Base-by-base conservation (phyloP, 331 rosid species). In the Cucumis variabilis region DNA sequence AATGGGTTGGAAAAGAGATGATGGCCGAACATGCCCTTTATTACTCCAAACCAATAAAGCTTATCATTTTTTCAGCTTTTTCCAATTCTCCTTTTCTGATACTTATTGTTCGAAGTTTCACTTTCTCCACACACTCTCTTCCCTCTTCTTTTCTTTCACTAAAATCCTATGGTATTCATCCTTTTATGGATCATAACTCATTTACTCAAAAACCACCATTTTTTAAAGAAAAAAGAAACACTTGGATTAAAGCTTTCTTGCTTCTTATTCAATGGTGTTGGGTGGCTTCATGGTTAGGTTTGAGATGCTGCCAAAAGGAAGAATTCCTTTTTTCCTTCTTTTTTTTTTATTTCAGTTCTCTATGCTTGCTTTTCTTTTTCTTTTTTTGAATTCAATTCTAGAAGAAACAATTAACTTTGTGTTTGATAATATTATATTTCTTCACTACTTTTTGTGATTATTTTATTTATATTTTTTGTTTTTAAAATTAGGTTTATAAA, bases 21-120 rank as follows among this genome's bases (percentile, higher is more conserved):
- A 51, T 79, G 84, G 85, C 69, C 69, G 16, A 80, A 80, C 85
- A 55, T 80, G 69, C 25, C 85, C 85, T 80, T 80, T 58, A 80
- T 80, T 55, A 79, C 48, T 27, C 23, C 27, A 80, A 58, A 51
- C 13, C 48, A 2, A 58, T 58, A 58, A 63, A 63, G 68, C 51
- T 15, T 78, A 2, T 50, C 63, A 48, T 50, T 7, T 24, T 77
- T 77, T 20, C 63, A 48, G 17, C 67, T 79, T 79, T 53, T 79
- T 79, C 17, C 46, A 25, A 25, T 53, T 44, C 67, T 48, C 2
- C 24, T 24, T n/a, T 46, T 48, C 1, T 7, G 1, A 44, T 44
- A 44, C 48, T 44, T 44, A 44, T 44, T 44, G 48, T 44, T 44
- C 10, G 20, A 60, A 60, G 24, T 60, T 60, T 60, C 27, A 55